A percentile compares a stretch with the other conserved stretches of the same genome.
Conservation (phyloP, 768 basidiomycete species). For the Lactarius quietus region DNA sequence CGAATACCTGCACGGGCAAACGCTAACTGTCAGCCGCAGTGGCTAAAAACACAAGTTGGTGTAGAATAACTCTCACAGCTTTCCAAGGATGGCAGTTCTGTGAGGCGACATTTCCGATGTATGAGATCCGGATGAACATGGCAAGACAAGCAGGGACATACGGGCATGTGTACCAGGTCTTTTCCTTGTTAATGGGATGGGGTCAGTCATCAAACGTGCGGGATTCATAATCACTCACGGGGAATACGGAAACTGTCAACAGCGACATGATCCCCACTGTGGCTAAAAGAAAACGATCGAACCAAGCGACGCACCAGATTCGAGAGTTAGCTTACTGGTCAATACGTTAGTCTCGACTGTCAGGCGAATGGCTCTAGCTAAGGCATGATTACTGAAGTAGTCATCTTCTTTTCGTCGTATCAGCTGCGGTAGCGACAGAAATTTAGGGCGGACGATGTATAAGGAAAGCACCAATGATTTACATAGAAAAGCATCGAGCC, state of each 20-base stretch:
- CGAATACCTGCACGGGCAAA: no score
- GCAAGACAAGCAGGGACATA: background rate
- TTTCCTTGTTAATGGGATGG: background rate
- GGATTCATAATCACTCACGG: slow-evolving; percentile 1
- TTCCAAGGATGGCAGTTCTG: slow-evolving; percentile 10
- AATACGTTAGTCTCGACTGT: slow-evolving; percentile 30
- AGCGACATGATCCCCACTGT: background rate
- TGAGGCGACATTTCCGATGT: background rate
- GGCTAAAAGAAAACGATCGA: slow-evolving; percentile 1
- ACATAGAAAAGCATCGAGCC: slow-evolving; percentile 13
- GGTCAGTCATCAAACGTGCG: background rate
- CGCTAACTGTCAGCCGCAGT: no score
- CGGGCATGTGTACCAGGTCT: background rate
- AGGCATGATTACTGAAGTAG: slow-evolving; percentile 1
- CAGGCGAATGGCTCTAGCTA: slow-evolving; percentile 27
- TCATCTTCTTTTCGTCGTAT: background rate
- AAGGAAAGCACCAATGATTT: background rate
- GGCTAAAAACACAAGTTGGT: no score
- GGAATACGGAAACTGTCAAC: background rate
- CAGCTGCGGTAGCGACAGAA: background rate
- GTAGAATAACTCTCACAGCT: no score
- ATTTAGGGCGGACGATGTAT: no score
- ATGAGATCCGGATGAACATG: background rate
- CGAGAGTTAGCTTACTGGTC: slow-evolving; percentile 11
- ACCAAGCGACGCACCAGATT: background rate